Percentiles rank a stretch among this genome's conserved stretches.
Conservation (phyloP, 108 stramenopile species). For the Nitzschia sp. region DNA sequence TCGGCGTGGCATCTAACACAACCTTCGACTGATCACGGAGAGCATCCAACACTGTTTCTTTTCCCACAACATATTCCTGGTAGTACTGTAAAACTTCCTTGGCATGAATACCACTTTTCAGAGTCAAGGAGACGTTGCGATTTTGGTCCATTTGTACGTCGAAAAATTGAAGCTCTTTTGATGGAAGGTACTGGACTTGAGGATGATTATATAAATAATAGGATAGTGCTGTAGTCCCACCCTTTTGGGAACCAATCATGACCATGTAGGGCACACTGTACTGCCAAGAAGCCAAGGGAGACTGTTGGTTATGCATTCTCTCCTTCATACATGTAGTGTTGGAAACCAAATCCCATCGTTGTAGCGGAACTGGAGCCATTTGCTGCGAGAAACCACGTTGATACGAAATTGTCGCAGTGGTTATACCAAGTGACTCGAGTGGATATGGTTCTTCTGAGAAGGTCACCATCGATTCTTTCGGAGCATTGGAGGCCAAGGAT, state of each 20-base stretch:
- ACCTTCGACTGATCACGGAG: slow-evolving; percentile 74
- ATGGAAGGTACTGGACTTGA: slow-evolving; percentile 43
- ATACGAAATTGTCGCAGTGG: slow-evolving; percentile 1
- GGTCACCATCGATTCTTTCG: no score
- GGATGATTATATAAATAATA: slow-evolving; percentile 88
- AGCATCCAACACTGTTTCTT: slow-evolving; percentile 30
- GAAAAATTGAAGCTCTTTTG: slow-evolving; percentile 87
- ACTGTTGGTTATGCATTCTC: slow-evolving; percentile 3
- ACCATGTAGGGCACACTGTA: slow-evolving; percentile 36
- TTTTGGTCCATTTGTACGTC: slow-evolving; percentile 76
- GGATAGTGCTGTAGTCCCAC: slow-evolving; percentile 86
- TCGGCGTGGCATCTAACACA: slow-evolving; percentile 30
- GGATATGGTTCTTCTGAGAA: background rate
- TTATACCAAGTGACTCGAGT: background rate
- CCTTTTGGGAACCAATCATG: slow-evolving; percentile 84
- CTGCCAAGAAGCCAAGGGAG: background rate
- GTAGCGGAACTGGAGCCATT: slow-evolving; percentile 9
- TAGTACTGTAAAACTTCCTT: background rate
- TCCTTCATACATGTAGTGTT: slow-evolving; percentile 7
- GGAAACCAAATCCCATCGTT: slow-evolving; percentile 4
- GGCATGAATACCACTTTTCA: background rate
- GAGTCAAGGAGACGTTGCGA: background rate
- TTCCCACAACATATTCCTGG: slow-evolving; percentile 5
- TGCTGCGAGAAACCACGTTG: slow-evolving; percentile 16
- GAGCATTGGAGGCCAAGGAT: no score